Conservation (phyloP, 805 yeast genomes). For the Starmerella davenportii region DNA sequence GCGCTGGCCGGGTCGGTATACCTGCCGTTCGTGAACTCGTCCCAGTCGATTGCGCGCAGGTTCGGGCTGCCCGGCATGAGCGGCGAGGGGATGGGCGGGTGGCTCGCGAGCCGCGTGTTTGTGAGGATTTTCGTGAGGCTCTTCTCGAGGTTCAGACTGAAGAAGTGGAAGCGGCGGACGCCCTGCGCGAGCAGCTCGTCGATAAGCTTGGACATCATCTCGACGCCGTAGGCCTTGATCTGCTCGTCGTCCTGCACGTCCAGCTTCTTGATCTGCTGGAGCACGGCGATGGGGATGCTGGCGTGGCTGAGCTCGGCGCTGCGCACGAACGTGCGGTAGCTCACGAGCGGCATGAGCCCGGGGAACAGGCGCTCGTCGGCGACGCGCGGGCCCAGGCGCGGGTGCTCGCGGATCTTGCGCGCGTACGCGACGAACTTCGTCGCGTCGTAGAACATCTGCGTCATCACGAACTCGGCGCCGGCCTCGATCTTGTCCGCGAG, state of each 20-base stretch:
- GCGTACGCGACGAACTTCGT: slow-evolving; percentile 68
- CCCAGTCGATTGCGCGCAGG: slow-evolving; percentile 66
- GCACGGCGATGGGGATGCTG: slow-evolving; percentile 54
- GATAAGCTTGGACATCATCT: slow-evolving; percentile 60
- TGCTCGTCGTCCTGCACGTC: slow-evolving; percentile 84
- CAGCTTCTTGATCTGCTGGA: slow-evolving; percentile 37
- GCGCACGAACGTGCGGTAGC: slow-evolving; percentile 78
- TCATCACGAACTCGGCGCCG: slow-evolving; percentile 85
- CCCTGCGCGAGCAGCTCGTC: slow-evolving; percentile 47
- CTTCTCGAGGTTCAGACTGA: slow-evolving; percentile 80
- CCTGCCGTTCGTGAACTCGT: slow-evolving; percentile 90
- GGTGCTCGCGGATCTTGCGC: slow-evolving; percentile 35
- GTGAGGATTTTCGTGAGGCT: slow-evolving; percentile 74
- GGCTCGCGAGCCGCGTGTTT: slow-evolving; percentile 30
- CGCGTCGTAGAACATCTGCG: slow-evolving; percentile 84
- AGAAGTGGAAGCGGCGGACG: slow-evolving; percentile 77
- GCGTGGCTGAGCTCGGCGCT: slow-evolving; percentile 88
- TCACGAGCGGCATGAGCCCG: slow-evolving; percentile 94
- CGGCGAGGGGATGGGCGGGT: slow-evolving; percentile 1
- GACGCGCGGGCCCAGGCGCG: slow-evolving; percentile 38
- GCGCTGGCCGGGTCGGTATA: slow-evolving; percentile 91
- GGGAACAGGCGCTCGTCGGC: slow-evolving; percentile 74
- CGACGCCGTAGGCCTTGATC: slow-evolving; percentile 72
- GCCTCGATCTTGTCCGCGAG: slow-evolving; percentile 74
- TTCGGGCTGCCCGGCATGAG: slow-evolving; percentile 13